Evolutionary conservation across 2,329 filamentous ascomycete genomes (phyloP).

Genomic region (Endoconidiophora polonica): DNA sequence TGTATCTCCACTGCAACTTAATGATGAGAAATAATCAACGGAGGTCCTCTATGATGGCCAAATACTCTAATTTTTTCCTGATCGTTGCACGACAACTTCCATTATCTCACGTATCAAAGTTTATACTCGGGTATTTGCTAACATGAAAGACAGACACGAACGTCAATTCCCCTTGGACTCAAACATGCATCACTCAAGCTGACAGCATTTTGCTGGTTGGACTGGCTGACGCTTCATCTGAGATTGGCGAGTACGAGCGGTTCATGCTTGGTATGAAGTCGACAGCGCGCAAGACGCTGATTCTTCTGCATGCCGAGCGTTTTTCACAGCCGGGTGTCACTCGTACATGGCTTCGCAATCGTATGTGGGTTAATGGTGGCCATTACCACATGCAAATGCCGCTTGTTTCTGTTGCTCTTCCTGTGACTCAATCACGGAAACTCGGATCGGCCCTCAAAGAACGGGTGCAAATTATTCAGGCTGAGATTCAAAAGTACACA

Average conservation of each 20-base stretch:
- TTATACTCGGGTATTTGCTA: constrained; percentile 14
- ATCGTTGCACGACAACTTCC: constrained; percentile 18
- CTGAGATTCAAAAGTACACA: constrained; percentile 96
- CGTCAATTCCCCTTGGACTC: constrained; percentile 95
- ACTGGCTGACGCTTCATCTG: constrained; percentile 73
- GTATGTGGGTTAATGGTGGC: constrained; percentile 94
- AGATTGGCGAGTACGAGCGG: constrained; percentile 88
- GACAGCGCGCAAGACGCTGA: constrained; percentile 81
- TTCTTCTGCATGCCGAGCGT: constrained; percentile 74
- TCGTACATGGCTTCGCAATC: constrained; percentile 75
- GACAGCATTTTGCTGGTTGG: constrained; percentile 92
- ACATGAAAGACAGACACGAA: constrained; percentile 53
- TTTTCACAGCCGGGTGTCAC: constrained; percentile 77
- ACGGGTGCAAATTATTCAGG: constrained; percentile 82
- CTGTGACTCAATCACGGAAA: constrained; percentile 36
- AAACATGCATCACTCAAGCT: constrained; percentile 91
- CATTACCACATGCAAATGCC: constrained; percentile 94
- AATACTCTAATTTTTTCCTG: constrained; percentile 55
- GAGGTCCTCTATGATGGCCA: constrained; percentile 36
- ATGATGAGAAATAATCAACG: constrained; percentile 37
- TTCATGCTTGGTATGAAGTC: constrained; percentile 96
- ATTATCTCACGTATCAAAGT: constrained; percentile 13
- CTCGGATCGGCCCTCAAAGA: constrained; percentile 80
- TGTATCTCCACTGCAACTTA: constrained; percentile 8
- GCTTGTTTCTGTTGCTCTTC: constrained; percentile 6